Evolutionary conservation across 352 stramenopile genomes (phyloP).

Genomic region (Globisporangium solare): DNA sequence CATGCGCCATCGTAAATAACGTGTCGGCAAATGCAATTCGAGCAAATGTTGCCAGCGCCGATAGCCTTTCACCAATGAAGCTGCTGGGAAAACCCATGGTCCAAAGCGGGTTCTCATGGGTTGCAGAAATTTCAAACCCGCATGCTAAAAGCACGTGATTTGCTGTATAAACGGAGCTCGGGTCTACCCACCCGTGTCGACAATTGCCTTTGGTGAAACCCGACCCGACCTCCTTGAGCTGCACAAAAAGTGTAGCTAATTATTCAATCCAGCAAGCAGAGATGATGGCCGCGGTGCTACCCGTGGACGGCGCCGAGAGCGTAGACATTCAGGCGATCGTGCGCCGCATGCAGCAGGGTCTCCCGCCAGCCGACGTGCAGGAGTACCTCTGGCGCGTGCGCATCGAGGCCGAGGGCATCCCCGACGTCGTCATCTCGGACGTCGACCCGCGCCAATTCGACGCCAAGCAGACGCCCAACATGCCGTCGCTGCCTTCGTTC

Average conservation of each 20-base stretch:
- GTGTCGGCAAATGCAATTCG: not conserved
- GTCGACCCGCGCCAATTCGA: constrained; percentile 69
- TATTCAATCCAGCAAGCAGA: not conserved
- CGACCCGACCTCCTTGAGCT: not conserved
- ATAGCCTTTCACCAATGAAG: constrained; percentile 12
- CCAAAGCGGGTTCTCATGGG: not conserved
- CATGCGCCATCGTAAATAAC: constrained; percentile 5
- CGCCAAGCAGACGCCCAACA: constrained; percentile 60
- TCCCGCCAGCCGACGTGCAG: constrained; percentile 69
- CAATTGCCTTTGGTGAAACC: constrained; percentile 3
- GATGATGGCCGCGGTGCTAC: constrained; percentile 73
- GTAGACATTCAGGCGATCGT: constrained; percentile 61
- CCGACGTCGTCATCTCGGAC: constrained; percentile 65
- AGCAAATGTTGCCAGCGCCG: not conserved
- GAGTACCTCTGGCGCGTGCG: constrained; percentile 86
- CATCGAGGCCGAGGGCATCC: constrained; percentile 71
- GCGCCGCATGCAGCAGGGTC: constrained; percentile 51
- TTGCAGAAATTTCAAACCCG: not conserved
- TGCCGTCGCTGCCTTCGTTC: constrained; percentile 59
- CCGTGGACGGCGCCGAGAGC: constrained; percentile 42
- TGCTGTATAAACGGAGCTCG: no score
- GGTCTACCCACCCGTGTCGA: not conserved
- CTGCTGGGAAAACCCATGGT: constrained; percentile 4
- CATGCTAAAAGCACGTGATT: not conserved
- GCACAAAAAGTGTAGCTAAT: not conserved